Base-by-base conservation (phyloP, 1,139 yeast species). In the Yamadazyma kanchanaburiensis region DNA sequence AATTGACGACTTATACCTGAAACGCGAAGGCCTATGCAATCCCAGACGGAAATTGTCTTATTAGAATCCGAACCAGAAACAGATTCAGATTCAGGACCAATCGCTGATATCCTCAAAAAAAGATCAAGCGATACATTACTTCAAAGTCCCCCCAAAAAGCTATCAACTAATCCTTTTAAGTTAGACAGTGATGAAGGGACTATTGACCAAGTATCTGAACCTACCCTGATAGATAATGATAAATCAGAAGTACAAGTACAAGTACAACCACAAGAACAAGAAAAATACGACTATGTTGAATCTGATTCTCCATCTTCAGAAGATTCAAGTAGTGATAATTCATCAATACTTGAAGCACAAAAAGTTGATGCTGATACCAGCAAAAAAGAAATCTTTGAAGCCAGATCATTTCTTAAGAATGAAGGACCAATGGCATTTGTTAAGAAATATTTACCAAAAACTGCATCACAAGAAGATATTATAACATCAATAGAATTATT, bases 371-470 rank as follows among this genome's bases (percentile, higher is more conserved):
- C 12, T 15, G 32, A 27, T 5, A 8, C 28, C 7, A 22, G 33
- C 10, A 22, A 26, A 12, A 28, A 24, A 9, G 26, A 27, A 3
- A 48, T 62, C 12, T 43, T 43, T 5, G 56, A 69, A 33, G 79
- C 87, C 1, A 69, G 91, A 35, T 60, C 64, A 34, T 78, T 50
- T 43, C 55, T 87, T 32, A 82, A 81, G 48, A 53, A 59, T n/a
- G 54, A 73, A 36, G 95, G 95, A 0, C 66, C 76, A 19, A 57
- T 69, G 39, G 54, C 58, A 37, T 81, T 84, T 43, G 55, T 86
- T 31, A 74, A 74, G 34, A 61, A 64, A 27, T 82, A 73, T 43
- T 53, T 84, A 19, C 85, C 89, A 1, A 65, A 70, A 2, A 70
- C 74, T 2, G 77, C 86, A 10, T 63, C 73, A 12, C 63, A 75